Evolutionary conservation across 805 yeast species (phyloP).

Genomic region (Scheffersomyces amazonensis): DNA sequence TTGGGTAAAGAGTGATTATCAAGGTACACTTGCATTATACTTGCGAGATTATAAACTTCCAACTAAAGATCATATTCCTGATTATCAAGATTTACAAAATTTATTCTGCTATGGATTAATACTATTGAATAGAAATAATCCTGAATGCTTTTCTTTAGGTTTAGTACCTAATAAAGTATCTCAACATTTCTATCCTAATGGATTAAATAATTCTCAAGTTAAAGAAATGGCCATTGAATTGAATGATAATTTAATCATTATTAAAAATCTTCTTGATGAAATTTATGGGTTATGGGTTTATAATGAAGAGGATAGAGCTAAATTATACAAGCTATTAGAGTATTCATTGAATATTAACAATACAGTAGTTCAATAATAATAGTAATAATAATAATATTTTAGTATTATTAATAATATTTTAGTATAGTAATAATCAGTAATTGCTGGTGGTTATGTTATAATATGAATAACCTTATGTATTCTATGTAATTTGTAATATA

Average conservation of each 20-base stretch:
- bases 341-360: conserved; percentile 33
- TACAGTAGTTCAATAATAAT: no score
- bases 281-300: conserved; percentile 80
- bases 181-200: conserved; percentile 39
- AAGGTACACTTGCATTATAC: conserved; percentile 69
- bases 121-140: conserved; percentile 62
- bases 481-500: no score
- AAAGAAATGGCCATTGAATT: conserved; percentile 62
- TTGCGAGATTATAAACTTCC: conserved; percentile 44
- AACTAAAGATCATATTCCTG: conserved; percentile 5
- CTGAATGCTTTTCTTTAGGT: conserved; percentile 72
- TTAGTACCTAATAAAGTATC: conserved; percentile 55
- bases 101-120: conserved; percentile 66
- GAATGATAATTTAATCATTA: conserved; percentile 66
- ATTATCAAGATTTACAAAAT: conserved; percentile 35
- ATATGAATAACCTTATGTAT: no score
- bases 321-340: conserved; percentile 47
- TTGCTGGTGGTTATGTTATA: no score
- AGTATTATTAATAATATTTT: no score
- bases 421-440: no score
- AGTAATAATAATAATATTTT: no score
- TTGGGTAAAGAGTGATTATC: conserved; percentile 70
- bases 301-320: conserved; percentile 62
- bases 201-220: conserved; percentile 24
- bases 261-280: conserved; percentile 64